Percentiles rank a stretch among this genome's conserved stretches.
Evolutionary conservation across 2,329 filamentous ascomycete genomes (phyloP).

Genomic region (Trichoderma citrinoviride): DNA sequence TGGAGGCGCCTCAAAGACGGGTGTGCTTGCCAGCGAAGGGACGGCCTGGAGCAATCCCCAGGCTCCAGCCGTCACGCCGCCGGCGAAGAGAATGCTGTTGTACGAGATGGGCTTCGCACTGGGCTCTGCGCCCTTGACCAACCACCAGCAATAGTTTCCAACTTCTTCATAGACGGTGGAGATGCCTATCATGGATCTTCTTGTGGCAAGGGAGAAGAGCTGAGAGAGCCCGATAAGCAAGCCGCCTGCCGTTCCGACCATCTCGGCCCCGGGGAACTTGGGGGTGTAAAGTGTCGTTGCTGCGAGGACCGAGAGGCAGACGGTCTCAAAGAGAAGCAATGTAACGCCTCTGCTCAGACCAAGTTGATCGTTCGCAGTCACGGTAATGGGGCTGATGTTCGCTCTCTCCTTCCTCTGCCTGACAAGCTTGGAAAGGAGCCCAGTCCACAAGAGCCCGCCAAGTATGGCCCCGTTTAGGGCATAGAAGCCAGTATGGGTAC

Average conservation of each 20-base stretch:
- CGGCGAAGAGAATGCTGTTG: conserved; percentile 50
- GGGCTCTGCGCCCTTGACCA: conserved; percentile 33
- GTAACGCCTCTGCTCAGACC: conserved; percentile 39
- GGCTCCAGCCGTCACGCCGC: conserved; percentile 50
- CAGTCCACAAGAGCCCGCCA: conserved; percentile 55
- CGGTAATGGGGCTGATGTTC: conserved; percentile 29
- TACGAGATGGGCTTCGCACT: conserved; percentile 35
- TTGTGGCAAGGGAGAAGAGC: conserved; percentile 52
- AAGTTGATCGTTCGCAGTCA: conserved; percentile 41
- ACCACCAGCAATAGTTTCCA: conserved; percentile 52
- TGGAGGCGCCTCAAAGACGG: conserved; percentile 36
- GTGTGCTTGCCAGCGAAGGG: conserved; percentile 32
- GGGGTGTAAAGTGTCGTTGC: conserved; percentile 36
- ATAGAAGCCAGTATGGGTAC: conserved; percentile 50
- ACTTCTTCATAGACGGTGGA: conserved; percentile 61
- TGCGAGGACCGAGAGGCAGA: conserved; percentile 43
- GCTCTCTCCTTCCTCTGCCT: conserved; percentile 30
- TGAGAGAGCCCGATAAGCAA: conserved; percentile 59
- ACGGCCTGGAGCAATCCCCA: conserved; percentile 36
- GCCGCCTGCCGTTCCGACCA: conserved; percentile 54
- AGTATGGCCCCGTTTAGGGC: conserved; percentile 53
- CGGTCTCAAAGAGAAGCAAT: conserved; percentile 44
- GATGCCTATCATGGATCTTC: conserved; percentile 56
- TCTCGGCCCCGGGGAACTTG: conserved; percentile 31
- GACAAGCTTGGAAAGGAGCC: conserved; percentile 40